Conservation (phyloP, 495 filamentous ascomycete genomes). For the Podospora pseudopauciseta region DNA sequence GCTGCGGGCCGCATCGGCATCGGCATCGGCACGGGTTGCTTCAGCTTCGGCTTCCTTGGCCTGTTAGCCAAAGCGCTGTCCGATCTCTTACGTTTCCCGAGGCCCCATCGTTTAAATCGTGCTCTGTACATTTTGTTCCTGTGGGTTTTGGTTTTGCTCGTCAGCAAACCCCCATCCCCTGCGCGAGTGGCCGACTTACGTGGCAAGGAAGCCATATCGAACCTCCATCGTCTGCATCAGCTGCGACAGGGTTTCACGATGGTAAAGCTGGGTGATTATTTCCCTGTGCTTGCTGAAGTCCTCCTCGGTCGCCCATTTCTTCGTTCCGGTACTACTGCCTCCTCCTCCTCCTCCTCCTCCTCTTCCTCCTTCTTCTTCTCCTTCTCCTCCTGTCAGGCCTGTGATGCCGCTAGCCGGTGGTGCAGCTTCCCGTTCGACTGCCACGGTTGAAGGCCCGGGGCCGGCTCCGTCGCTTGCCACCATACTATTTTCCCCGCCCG, state of each 20-base stretch:
- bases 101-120: slow-evolving; percentile 9
- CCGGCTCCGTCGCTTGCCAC: not conserved
- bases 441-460: not conserved
- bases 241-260: not conserved
- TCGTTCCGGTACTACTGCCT: not conserved
- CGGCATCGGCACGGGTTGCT: not conserved
- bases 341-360: not conserved
- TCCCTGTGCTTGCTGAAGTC: slow-evolving; percentile 1
- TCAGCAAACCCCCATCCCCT: not conserved
- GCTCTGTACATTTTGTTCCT: slow-evolving; percentile 9
- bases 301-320: slow-evolving; percentile 9
- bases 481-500: not conserved
- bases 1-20: not conserved
- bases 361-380: no score
- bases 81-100: slow-evolving; percentile 1
- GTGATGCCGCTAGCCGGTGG: not conserved
- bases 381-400: no score
- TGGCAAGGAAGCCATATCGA: slow-evolving; percentile 1
- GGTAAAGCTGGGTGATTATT: slow-evolving; percentile 4
- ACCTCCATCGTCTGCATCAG: slow-evolving; percentile 5
- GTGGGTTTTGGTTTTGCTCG: not conserved
- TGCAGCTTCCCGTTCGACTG: not conserved
- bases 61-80: not conserved
- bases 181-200: not conserved
- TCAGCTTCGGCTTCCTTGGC: not conserved